phyloP scores from a whole-genome alignment of 306 rosid genomes.

The Rosa chinensis region DNA sequence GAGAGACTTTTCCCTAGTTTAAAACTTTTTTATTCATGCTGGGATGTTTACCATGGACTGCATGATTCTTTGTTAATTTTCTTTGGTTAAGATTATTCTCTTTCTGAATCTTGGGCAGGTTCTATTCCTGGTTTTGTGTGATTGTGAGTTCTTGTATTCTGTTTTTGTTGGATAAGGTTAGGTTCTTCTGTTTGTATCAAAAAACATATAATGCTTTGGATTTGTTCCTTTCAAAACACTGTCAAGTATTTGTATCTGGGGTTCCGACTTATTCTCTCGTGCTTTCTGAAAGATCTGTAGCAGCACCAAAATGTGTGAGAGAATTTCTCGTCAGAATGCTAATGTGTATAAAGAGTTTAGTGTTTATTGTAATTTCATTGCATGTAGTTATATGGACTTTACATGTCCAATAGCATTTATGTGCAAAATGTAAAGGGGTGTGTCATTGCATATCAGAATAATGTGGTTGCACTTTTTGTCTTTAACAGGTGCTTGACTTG shows the following conservation, averaged over 20 bases:
- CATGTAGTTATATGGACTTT: not conserved
- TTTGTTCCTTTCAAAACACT: not conserved
- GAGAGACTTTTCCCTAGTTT: not conserved
- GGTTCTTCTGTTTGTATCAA: not conserved
- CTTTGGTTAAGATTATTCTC: not conserved
- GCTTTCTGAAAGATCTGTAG: not conserved
- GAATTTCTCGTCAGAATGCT: not conserved
- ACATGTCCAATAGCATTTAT: not conserved
- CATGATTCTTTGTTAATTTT: not conserved
- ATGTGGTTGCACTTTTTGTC: conserved; percentile 25
- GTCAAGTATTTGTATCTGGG: not conserved
- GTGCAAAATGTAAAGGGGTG: not conserved
- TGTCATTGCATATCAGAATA: conserved; percentile 11
- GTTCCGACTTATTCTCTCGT: not conserved
- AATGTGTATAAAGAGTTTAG: not conserved
- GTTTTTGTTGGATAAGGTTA: not conserved
- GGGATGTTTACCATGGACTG: not conserved
- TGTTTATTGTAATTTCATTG: not conserved
- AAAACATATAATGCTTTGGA: not conserved
- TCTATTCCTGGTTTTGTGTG: not conserved
- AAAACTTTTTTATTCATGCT: not conserved
- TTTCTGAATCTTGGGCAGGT: not conserved
- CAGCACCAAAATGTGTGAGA: not conserved
- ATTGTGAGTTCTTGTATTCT: not conserved
- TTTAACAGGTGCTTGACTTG: conserved; percentile 66